Base-by-base conservation (phyloP, 768 basidiomycete species). In the Lactifluus pinguis region DNA sequence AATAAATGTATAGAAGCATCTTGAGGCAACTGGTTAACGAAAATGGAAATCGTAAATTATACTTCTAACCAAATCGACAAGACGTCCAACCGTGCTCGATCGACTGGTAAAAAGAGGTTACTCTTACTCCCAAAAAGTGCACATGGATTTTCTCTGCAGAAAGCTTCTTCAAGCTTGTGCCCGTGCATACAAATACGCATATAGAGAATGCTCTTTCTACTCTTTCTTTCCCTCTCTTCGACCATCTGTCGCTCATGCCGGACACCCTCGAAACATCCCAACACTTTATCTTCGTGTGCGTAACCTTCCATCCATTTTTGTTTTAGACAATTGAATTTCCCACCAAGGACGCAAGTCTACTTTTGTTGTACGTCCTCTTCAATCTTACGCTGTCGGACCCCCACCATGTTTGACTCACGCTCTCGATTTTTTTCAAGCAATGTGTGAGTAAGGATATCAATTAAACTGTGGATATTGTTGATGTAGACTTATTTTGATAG, bases 251-350 rank as follows among this genome's bases (percentile, higher is more conserved):
- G 41, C 54, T 41, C 53, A 79, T 78, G 79, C 66, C 69, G 53
- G 76, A 83, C 71, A 71, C 79, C 51, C 72, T 78, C 59, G 77
- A 78, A 65, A 82, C 82, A 45, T 84, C 86, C 60, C 80, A 85
- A 66, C 80, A 87, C 71, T 89, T 89, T 72, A 87, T 90, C 72
- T 88, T 85, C 74, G 83, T 88, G 79, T 77, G 69, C 58, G 79
- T 75, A 14, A 38, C 30, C 49, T 61, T 45, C 29, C 13, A 4
- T 47, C 60, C 29, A 49, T 49, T 11, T 1, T 25, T 19, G 13
- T 21, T 1, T 9, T 39, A 41, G 9, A 3, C 17, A 11, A 9
- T 32, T 48, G 38, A 42, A 30, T 29, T n/a, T 11, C 56, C 42
- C 15, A 30, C 55, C 15, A 30, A 79, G 78, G 54, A 78, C 79